phyloP scores from a whole-genome alignment of 768 basidiomycete species.

The Trametopsis cervina region DNA sequence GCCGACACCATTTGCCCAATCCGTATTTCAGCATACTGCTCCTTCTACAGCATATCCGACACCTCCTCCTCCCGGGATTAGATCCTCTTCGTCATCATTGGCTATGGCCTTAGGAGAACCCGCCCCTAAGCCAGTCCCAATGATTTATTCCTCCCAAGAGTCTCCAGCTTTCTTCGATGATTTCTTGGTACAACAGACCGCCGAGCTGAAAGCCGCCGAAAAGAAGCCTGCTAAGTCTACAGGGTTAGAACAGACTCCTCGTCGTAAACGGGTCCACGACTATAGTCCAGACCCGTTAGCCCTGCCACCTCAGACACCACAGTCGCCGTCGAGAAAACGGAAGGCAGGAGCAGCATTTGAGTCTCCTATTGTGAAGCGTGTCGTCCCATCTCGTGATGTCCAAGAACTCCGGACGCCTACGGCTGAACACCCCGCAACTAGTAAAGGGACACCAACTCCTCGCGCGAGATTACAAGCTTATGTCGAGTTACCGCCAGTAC shows the following conservation, averaged over 20 bases:
- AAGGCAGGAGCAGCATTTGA: constrained; percentile 53
- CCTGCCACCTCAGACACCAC: constrained; percentile 26
- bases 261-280: constrained; percentile 11
- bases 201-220: constrained; percentile 26
- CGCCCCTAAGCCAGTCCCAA: constrained; percentile 21
- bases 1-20: constrained; percentile 52
- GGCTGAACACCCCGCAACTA: constrained; percentile 6
- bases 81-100: constrained; percentile 65
- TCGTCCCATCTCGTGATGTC: no score
- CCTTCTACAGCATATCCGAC: constrained; percentile 67
- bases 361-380: constrained; percentile 61
- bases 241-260: constrained; percentile 6
- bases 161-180: constrained; percentile 60
- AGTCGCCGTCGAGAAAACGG: constrained; percentile 43
- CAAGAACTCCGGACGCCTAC: neutral
- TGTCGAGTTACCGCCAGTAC: constrained; percentile 23
- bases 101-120: constrained; percentile 62
- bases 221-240: constrained; percentile 9
- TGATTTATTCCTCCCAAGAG: constrained; percentile 44
- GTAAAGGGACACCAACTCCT: constrained; percentile 9
- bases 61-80: constrained; percentile 56
- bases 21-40: constrained; percentile 54
- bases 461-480: constrained; percentile 21
- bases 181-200: constrained; percentile 52
- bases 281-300: constrained; percentile 56